These are phyloP conservation scores for Lentinus polychrous DNA, from an alignment of 1,284 basidiomycete genomes.

Conservation along the genomic window DNA sequence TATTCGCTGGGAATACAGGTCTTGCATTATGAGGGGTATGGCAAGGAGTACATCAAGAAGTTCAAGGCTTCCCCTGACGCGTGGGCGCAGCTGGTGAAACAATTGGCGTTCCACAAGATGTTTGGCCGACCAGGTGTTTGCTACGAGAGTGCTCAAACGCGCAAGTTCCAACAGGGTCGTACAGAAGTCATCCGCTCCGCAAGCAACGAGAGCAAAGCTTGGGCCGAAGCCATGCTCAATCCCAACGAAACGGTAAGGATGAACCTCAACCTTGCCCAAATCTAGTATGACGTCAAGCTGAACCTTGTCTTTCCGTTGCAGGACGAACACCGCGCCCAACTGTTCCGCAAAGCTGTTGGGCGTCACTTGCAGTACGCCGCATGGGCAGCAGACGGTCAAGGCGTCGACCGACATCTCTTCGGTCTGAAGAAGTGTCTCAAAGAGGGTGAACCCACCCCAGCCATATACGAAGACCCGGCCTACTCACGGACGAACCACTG, in stretches of 20 bases:
- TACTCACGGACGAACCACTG: slow-evolving; percentile 76
- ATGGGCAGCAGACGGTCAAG: slow-evolving; percentile 92
- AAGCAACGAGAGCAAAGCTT: slow-evolving; percentile 79
- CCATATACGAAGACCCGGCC: slow-evolving; percentile 74
- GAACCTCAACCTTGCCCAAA: slow-evolving; percentile 2
- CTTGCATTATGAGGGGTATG: slow-evolving; percentile 88
- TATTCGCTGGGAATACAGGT: slow-evolving; percentile 40
- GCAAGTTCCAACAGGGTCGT: slow-evolving; percentile 86
- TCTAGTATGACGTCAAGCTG: neutral
- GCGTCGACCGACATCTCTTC: slow-evolving; percentile 94
- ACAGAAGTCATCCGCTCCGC: slow-evolving; percentile 93
- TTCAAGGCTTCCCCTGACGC: slow-evolving; percentile 91
- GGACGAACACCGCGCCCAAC: slow-evolving; percentile 57
- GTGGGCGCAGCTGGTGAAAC: slow-evolving; percentile 93
- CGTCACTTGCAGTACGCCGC: slow-evolving; percentile 85
- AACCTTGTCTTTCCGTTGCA: slow-evolving; percentile 17
- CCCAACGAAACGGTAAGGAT: slow-evolving; percentile 42
- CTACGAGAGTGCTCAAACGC: slow-evolving; percentile 93
- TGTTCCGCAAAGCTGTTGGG: slow-evolving; percentile 75
- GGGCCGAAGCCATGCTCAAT: slow-evolving; percentile 85
- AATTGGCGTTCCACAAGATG: slow-evolving; percentile 92
- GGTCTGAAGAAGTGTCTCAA: slow-evolving; percentile 83
- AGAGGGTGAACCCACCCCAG: slow-evolving; percentile 72
- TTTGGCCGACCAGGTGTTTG: slow-evolving; percentile 74
- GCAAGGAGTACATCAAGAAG: slow-evolving; percentile 85